phyloP scores from a whole-genome alignment of 345 rosid genomes.

The Populus tremula region DNA sequence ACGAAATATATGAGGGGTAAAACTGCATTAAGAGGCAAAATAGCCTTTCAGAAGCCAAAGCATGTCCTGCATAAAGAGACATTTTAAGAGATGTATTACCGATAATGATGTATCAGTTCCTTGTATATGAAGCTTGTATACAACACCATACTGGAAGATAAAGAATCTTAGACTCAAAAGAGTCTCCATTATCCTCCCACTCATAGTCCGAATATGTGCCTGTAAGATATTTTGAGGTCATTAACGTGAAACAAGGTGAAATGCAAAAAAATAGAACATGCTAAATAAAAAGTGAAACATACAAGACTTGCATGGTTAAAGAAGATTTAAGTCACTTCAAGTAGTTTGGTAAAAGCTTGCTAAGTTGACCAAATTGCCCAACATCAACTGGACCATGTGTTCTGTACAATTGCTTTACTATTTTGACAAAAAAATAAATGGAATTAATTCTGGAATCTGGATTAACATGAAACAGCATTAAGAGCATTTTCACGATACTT shows the following conservation, averaged over 20 bases:
- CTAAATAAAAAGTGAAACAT: not conserved
- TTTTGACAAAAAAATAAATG: too few relatives aligned
- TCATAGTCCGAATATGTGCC: slow-evolving; percentile 78
- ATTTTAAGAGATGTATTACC: slow-evolving; percentile 35
- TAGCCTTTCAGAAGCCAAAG: not conserved
- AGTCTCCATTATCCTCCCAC: slow-evolving; percentile 90
- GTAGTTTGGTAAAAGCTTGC: too few relatives aligned
- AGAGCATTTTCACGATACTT: not conserved
- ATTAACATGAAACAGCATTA: not conserved
- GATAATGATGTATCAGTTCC: slow-evolving; percentile 54
- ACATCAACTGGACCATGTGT: not conserved
- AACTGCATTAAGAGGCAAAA: not conserved
- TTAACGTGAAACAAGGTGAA: not conserved
- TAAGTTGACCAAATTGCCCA: not conserved
- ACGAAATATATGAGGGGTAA: not conserved
- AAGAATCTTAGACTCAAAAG: slow-evolving; percentile 81
- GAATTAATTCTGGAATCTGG: not conserved
- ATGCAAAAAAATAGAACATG: not conserved
- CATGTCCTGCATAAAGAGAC: not conserved
- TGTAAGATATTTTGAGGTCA: slow-evolving; percentile 27
- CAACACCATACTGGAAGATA: slow-evolving; percentile 88
- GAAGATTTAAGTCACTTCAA: not conserved
- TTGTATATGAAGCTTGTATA: slow-evolving; percentile 74
- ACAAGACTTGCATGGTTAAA: not conserved
- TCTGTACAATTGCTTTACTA: too few relatives aligned